Evolutionary conservation across 2,329 filamentous ascomycete species (phyloP).

Genomic region (Cordyceps militaris): DNA sequence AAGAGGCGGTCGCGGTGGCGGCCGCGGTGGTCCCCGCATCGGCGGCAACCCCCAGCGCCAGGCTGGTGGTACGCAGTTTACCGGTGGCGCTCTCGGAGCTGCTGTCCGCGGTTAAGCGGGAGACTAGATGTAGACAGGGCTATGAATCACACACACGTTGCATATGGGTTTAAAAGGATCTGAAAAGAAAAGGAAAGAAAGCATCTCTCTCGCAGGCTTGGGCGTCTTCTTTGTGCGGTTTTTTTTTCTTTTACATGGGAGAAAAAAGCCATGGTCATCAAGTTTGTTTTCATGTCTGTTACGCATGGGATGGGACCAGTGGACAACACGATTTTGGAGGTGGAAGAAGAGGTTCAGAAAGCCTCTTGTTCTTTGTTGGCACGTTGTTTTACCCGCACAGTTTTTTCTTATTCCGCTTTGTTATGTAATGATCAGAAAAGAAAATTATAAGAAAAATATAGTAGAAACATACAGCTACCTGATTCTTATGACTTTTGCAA

Average conservation of each 20-base stretch:
- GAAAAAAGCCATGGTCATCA: not conserved
- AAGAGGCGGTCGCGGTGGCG: slow-evolving; percentile 54
- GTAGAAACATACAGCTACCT: not conserved
- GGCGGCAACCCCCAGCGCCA: slow-evolving; percentile 57
- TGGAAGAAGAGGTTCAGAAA: not conserved
- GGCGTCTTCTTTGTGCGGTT: slow-evolving; percentile 10
- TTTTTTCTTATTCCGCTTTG: not conserved
- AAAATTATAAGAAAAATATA: slow-evolving; percentile 6
- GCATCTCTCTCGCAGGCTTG: slow-evolving; percentile 6
- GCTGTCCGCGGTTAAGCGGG: slow-evolving; percentile 50
- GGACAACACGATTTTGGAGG: slow-evolving; percentile 7
- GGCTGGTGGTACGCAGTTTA: slow-evolving; percentile 71
- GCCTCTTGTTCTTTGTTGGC: not conserved
- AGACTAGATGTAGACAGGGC: not conserved
- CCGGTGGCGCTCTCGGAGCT: slow-evolving; percentile 69
- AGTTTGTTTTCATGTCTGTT: slow-evolving; percentile 10
- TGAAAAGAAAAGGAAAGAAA: slow-evolving; percentile 8
- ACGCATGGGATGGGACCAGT: slow-evolving; percentile 1
- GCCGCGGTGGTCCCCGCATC: slow-evolving; percentile 52
- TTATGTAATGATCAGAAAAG: slow-evolving; percentile 13
- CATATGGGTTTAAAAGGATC: slow-evolving; percentile 7
- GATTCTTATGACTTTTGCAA: too few species aligned
- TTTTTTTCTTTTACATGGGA: not conserved
- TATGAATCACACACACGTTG: slow-evolving; percentile 7
- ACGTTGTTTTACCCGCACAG: not conserved